Evolutionary conservation across 2,329 filamentous ascomycete genomes (phyloP).

Genomic region (Xylaria arbuscula): DNA sequence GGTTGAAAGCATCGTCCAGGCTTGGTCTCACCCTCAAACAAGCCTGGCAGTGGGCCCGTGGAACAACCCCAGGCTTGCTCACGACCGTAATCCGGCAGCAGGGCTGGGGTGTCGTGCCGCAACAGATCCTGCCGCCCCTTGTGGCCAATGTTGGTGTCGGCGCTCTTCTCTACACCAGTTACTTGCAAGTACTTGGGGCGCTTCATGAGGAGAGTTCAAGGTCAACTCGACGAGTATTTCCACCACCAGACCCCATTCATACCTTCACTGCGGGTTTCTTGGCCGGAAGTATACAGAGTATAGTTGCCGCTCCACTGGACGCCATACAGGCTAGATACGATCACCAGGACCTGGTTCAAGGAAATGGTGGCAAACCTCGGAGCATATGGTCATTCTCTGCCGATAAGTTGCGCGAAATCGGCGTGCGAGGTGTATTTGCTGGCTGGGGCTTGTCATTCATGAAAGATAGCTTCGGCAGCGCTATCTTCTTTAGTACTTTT

Average conservation of each 20-base stretch:
- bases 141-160: slow-evolving; percentile 80
- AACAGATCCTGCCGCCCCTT: slow-evolving; percentile 80
- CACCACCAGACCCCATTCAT: slow-evolving; percentile 70
- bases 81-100: slow-evolving; percentile 74
- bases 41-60: slow-evolving; percentile 64
- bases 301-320: slow-evolving; percentile 79
- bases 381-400: slow-evolving; percentile 80
- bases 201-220: slow-evolving; percentile 73
- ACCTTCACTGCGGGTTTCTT: slow-evolving; percentile 77
- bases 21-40: slow-evolving; percentile 52
- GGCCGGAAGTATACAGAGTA: slow-evolving; percentile 75
- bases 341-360: slow-evolving; percentile 60
- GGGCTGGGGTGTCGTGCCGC: slow-evolving; percentile 78
- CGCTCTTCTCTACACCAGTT: slow-evolving; percentile 79
- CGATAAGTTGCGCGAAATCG: slow-evolving; percentile 77
- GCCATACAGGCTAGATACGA: slow-evolving; percentile 80
- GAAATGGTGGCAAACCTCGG: slow-evolving; percentile 58
- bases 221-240: slow-evolving; percentile 72
- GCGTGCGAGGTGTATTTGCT: slow-evolving; percentile 76
- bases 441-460: slow-evolving; percentile 76
- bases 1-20: slow-evolving; percentile 45
- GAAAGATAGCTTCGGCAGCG: slow-evolving; percentile 76
- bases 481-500: slow-evolving; percentile 79
- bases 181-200: slow-evolving; percentile 74
- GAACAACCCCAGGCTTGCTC: slow-evolving; percentile 76